Base-by-base conservation (phyloP, 305 asterid genomes). In the Fraxinus xanthoxyloides region DNA sequence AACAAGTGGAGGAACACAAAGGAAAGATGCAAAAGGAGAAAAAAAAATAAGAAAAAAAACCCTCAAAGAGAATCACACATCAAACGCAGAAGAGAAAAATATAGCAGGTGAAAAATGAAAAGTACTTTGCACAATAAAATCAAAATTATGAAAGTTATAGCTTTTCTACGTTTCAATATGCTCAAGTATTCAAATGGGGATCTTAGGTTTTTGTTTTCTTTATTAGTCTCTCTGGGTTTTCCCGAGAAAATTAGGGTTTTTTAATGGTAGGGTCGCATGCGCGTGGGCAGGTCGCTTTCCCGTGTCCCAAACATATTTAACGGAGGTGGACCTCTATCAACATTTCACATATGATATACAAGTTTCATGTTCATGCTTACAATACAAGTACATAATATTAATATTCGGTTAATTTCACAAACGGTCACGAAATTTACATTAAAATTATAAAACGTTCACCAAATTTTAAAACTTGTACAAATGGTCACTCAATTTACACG, bases 251-350 rank as follows among this genome's bases (percentile, higher is more conserved):
- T 84, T 83, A 87, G 92, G 93, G 89, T 81, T 90, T 89, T 80
- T 24, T 63, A 74, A 75, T 83, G 82, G 91, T 89, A 92, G 93
- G 92, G 88, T 84, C 79, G 30, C 76, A 84, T 87, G 89, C 86
- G 88, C 81, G 77, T 82, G 83, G 87, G 90, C 84, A 79, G 91
- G 91, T 91, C 89, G 85, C 87, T 87, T 79, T 91, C 90, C 81
- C 85, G 76, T 80, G 84, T 48, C 83, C 88, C 88, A 31, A 30
- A 90, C 84, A 73, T 79, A 72, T 83, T 77, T 23, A 43, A 75
- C 36, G 83, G 30, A 54, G 79, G 80, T 21, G 81, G 80, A 80
- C 76, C 72, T 73, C 26, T 8, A 61, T 19, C 10, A 5, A 56
- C n/a, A 54, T 54, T 54, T n/a, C 65, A 54, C 5, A 54, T n/a